These are phyloP conservation scores for Suhomyces bribrorum DNA, from an alignment of 1,139 yeast species.

Conservation along the genomic window DNA sequence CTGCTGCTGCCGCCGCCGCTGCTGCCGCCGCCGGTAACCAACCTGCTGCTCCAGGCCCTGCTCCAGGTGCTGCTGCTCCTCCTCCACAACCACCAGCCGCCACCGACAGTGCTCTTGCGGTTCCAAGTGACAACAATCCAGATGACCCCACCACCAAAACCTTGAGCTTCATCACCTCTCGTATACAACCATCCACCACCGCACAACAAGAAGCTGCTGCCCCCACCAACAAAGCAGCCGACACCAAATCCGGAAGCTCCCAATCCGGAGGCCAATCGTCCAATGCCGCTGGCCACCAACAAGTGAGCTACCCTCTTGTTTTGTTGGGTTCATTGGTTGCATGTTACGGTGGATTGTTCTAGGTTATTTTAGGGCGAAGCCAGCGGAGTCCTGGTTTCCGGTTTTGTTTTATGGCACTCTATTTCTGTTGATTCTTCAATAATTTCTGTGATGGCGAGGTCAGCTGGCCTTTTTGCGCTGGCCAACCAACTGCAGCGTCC, in stretches of 20 bases:
- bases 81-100: conserved; percentile 18
- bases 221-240: neutral
- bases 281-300: neutral
- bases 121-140: conserved; percentile 15
- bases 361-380: neutral
- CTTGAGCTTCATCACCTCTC: conserved; percentile 17
- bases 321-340: conserved; percentile 6
- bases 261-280: neutral
- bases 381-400: neutral
- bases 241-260: conserved; percentile 1
- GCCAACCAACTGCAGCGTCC: no score
- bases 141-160: conserved; percentile 19
- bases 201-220: neutral
- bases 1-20: conserved; percentile 15
- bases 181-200: conserved; percentile 6
- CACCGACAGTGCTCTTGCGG: conserved; percentile 9
- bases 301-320: neutral
- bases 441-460: no score
- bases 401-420: neutral
- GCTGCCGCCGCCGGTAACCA: conserved; percentile 15
- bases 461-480: no score
- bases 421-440: neutral
- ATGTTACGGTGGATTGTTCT: conserved; percentile 6
- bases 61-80: conserved; percentile 16
- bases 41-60: conserved; percentile 17